A percentile compares a stretch with the other conserved stretches of the same genome.
phyloP scores from a whole-genome alignment of 441 rosid genomes.

The Raphanus hybrid region DNA sequence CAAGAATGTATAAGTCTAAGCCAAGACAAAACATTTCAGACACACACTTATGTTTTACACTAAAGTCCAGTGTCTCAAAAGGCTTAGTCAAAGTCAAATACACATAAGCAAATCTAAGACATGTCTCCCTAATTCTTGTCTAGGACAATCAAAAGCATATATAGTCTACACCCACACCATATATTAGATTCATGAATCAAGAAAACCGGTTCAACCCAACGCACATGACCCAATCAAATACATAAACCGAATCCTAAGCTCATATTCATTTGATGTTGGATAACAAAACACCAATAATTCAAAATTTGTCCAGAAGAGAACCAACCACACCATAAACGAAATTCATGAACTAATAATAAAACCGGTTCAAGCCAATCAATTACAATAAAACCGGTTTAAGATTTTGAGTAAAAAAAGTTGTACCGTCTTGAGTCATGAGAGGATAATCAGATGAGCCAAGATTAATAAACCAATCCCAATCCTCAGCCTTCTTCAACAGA shows the following conservation, averaged over 20 bases:
- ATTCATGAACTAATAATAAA: not conserved
- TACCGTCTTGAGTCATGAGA: conserved; percentile 92
- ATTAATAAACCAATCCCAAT: conserved; percentile 94
- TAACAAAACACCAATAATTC: not conserved
- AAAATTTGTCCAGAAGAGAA: not conserved
- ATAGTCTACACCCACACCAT: not conserved
- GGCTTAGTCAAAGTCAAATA: not conserved
- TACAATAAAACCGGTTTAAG: not conserved
- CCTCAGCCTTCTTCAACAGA: conserved; percentile 66
- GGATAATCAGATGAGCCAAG: conserved; percentile 84
- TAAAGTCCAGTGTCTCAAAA: not conserved
- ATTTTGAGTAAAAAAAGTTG: not conserved
- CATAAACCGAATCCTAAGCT: not conserved
- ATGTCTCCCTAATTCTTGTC: no score
- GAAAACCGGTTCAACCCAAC: not conserved
- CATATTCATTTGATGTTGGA: not conserved
- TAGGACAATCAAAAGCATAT: no score
- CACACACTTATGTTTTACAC: not conserved
- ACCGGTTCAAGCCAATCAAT: conserved; percentile 1
- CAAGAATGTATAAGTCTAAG: not conserved
- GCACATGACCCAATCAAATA: not conserved
- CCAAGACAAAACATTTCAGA: not conserved
- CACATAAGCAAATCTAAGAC: not conserved
- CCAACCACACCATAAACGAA: not conserved
- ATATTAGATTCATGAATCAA: not conserved